Evolutionary conservation across 176 grass and related monocot genomes (phyloP).

Genomic region (Melocanna baccifera): DNA sequence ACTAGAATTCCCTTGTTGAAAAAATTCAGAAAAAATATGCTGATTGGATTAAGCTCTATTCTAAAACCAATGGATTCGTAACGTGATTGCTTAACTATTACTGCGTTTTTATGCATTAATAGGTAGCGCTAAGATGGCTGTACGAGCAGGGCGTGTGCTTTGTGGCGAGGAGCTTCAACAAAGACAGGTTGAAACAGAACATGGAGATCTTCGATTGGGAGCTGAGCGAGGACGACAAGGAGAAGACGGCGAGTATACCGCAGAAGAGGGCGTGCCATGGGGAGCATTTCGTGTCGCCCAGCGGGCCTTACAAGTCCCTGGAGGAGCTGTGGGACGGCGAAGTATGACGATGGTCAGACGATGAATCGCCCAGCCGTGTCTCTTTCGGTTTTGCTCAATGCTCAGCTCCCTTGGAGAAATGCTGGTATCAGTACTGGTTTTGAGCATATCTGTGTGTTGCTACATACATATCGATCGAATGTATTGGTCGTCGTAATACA

Average conservation of each 20-base stretch:
- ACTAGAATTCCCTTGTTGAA: not conserved
- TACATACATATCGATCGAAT: no score
- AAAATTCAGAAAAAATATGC: not conserved
- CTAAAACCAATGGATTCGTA: not conserved
- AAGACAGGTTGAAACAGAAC: slow-evolving; percentile 62
- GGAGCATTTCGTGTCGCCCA: slow-evolving; percentile 32
- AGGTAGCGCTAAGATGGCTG: slow-evolving; percentile 71
- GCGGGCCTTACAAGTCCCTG: no score
- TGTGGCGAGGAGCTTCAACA: slow-evolving; percentile 56
- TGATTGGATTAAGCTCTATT: not conserved
- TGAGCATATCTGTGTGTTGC: no score
- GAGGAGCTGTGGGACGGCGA: slow-evolving; percentile 72
- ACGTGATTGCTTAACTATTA: not conserved
- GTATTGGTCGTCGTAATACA: no score
- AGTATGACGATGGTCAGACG: slow-evolving; percentile 35
- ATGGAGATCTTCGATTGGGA: slow-evolving; percentile 80
- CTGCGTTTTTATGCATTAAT: not conserved
- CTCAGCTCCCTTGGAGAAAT: not conserved
- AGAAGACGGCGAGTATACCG: slow-evolving; percentile 40
- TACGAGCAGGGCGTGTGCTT: slow-evolving; percentile 51
- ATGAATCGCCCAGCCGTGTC: no score
- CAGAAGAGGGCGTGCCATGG: slow-evolving; percentile 31
- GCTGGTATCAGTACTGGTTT: no score
- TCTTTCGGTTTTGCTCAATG: no score
- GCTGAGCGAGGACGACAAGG: slow-evolving; percentile 41